Evolutionary conservation across 2,329 filamentous ascomycete genomes (phyloP).

Genomic region (Colletotrichum sp.): DNA sequence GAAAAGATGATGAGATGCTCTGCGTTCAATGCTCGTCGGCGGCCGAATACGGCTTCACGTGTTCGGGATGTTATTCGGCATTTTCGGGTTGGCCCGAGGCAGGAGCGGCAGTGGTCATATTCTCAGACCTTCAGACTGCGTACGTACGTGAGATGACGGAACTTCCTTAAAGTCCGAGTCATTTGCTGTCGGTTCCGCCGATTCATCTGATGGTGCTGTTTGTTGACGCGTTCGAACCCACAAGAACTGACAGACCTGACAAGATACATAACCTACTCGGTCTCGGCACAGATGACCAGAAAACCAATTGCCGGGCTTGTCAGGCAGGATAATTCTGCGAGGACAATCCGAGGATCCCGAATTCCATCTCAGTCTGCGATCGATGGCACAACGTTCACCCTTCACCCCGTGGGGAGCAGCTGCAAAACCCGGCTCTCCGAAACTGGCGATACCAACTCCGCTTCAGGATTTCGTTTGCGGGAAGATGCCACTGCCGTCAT

Average conservation of each 20-base stretch:
- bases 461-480: not conserved
- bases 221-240: not conserved
- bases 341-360: not conserved
- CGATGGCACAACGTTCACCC: not conserved
- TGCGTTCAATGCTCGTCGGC: not conserved
- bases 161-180: not conserved
- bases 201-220: not conserved
- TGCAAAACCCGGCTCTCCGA: not conserved
- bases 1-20: not conserved
- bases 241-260: not conserved
- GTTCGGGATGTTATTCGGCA: not conserved
- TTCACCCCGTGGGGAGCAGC: not conserved
- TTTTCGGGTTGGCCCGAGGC: not conserved
- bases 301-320: not conserved
- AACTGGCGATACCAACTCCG: not conserved
- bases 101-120: not conserved
- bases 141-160: not conserved
- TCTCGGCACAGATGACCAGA: not conserved
- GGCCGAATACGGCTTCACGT: not conserved
- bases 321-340: not conserved
- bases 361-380: not conserved
- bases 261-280: not conserved
- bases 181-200: not conserved
- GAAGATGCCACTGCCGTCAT: not conserved
- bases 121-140: not conserved